Conservation (phyloP, 2,329 filamentous ascomycete genomes). For the Apiospora kogelbergensis region DNA sequence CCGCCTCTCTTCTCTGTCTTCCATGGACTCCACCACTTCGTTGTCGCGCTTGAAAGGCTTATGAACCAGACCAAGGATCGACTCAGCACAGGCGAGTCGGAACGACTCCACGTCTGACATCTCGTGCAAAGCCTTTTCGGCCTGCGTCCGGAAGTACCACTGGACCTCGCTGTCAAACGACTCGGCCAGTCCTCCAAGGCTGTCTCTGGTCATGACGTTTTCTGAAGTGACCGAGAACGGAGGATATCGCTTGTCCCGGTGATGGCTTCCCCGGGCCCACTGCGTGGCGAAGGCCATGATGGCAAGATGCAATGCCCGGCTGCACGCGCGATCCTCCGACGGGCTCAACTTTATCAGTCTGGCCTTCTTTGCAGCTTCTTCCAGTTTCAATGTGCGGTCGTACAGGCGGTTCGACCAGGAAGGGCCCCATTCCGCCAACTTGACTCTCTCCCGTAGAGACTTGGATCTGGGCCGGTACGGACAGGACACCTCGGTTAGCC, state of each 20-base stretch:
- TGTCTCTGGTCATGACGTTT: background rate
- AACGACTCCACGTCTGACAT: background rate
- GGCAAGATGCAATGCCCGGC: conserved; percentile 45
- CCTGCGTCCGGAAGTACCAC: background rate
- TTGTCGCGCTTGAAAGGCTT: background rate
- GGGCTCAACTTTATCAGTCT: conserved; percentile 40
- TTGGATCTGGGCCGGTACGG: conserved; percentile 40
- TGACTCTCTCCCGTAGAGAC: background rate
- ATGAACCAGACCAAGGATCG: background rate
- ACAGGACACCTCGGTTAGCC: conserved; percentile 53
- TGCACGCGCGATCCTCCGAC: conserved; percentile 42
- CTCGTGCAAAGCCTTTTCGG: background rate
- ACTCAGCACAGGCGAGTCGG: background rate
- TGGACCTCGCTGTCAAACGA: background rate
- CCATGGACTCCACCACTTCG: background rate
- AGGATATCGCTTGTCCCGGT: conserved; percentile 23
- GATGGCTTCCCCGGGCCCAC: conserved; percentile 42
- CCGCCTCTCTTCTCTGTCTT: background rate
- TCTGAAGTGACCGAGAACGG: too few relatives aligned
- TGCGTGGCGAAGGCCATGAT: conserved; percentile 55
- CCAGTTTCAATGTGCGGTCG: conserved; percentile 46
- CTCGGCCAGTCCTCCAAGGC: background rate
- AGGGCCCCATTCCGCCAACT: conserved; percentile 32
- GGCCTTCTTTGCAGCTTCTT: conserved; percentile 40
- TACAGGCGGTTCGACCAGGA: conserved; percentile 51